Percentiles rank a stretch among this genome's conserved stretches.
phyloP scores from a whole-genome alignment of 768 basidiomycete genomes.

The Agrocybe chaxingu region DNA sequence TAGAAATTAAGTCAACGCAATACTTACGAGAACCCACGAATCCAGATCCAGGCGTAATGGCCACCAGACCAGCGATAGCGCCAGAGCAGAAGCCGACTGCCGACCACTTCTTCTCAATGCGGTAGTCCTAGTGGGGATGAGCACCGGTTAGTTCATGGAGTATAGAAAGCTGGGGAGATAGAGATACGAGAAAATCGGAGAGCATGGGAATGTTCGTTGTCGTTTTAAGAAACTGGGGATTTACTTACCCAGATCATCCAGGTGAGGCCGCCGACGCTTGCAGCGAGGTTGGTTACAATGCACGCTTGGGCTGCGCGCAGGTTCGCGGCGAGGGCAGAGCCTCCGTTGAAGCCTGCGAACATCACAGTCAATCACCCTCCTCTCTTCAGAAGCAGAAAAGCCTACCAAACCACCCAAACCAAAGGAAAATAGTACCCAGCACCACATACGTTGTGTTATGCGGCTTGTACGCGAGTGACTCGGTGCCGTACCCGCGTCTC shows the following conservation, averaged over 20 bases:
- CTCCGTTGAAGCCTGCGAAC: constrained; percentile 71
- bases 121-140: constrained; percentile 64
- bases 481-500: constrained; percentile 83
- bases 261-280: constrained; percentile 74
- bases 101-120: constrained; percentile 92
- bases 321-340: constrained; percentile 82
- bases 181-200: background rate
- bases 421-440: constrained; percentile 84
- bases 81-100: constrained; percentile 96
- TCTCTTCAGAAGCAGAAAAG: background rate
- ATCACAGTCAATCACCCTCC: background rate
- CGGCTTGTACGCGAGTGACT: constrained; percentile 85
- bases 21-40: constrained; percentile 72
- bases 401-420: constrained; percentile 83
- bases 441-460: constrained; percentile 92
- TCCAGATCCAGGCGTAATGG: constrained; percentile 83
- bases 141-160: background rate
- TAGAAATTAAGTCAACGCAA: background rate
- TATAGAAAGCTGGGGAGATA: background rate
- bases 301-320: constrained; percentile 80
- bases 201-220: no score
- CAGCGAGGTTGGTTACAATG: constrained; percentile 89
- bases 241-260: constrained; percentile 79
- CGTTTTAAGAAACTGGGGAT: background rate
- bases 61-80: constrained; percentile 86